Base-by-base conservation (phyloP, 2,329 filamentous ascomycete species). In the Neurospora crassa region DNA sequence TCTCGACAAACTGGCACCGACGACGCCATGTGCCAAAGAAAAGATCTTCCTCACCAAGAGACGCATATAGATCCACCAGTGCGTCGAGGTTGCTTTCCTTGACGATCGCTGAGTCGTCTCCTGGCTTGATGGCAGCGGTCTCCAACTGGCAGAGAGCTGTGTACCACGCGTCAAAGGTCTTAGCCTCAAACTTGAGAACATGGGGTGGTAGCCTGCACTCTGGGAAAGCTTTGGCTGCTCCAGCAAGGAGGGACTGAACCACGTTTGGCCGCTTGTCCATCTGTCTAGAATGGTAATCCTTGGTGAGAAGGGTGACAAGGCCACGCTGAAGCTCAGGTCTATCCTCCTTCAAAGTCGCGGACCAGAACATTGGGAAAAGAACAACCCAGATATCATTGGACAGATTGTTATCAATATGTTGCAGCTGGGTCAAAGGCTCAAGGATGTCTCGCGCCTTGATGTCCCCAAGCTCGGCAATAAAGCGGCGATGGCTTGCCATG, bases 1-100 rank as follows among this genome's bases (percentile, higher is more conserved):
- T 98, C 83, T 99, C 96, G 6, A 99, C 92, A 78, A 97, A 99
- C 75, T 97, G 93, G 79, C 94, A 97, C 67, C 96, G 90, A 71
- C 96, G 90, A 72, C 96, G 90, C 96, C 96, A 99, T 0, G 94
- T 96, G 10, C 96, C 96, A 75, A 99, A 98, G 80, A 98, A 99
- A 68, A 99, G 85, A 79, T 99, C 96, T 69, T 98, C 94, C 79
- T 99, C 96, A 78, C 97, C 92, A 16, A 99, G 84, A 0, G 90
- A 90, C 6, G 94, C 90, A 78, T 99, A 99, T 3, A 98, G 85
- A 78, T 98, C 95, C 10, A 97, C 90, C n/a, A 99, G 84, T 0
- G 96, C 96, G 81, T 99, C 96, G 5, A 98, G 87, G 75, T 96
- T 98, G 82, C 95, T 98, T 80, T 99, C 96, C 41, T 94, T 88